Evolutionary conservation across 768 basidiomycete genomes (phyloP).

Genomic region (Candolleomyces efflorescens): DNA sequence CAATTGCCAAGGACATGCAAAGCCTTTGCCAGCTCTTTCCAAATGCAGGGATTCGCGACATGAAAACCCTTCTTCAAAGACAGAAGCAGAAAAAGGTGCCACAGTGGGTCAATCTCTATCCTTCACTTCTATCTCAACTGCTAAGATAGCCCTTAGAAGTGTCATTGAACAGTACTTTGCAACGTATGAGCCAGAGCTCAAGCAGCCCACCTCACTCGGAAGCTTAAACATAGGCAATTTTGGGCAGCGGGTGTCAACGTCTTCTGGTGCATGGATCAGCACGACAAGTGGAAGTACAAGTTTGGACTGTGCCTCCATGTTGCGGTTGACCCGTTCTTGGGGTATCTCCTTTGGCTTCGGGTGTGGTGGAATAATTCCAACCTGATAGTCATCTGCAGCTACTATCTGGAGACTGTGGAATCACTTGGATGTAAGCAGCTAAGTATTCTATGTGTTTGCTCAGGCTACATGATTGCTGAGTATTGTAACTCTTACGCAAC

Average conservation of each 20-base stretch:
- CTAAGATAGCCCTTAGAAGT: not conserved
- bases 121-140: too few species aligned
- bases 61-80: not conserved
- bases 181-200: constrained; percentile 11
- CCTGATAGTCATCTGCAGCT: constrained; percentile 26
- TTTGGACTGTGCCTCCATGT: constrained; percentile 34
- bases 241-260: constrained; percentile 40
- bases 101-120: not conserved
- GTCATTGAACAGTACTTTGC: not conserved
- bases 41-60: not conserved
- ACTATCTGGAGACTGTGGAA: constrained; percentile 28
- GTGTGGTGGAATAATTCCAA: constrained; percentile 42
- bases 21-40: not conserved
- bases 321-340: constrained; percentile 31
- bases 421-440: constrained; percentile 12
- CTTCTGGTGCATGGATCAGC: constrained; percentile 34
- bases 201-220: constrained; percentile 13
- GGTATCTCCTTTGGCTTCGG: constrained; percentile 29
- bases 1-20: not conserved
- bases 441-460: not conserved
- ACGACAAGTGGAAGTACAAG: constrained; percentile 38
- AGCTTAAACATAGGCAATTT: constrained; percentile 25
- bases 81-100: not conserved
- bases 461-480: constrained; percentile 5
- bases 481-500: not conserved